Evolutionary conservation across 805 yeast species (phyloP).

Genomic region (Saccharomycopsis sp.): DNA sequence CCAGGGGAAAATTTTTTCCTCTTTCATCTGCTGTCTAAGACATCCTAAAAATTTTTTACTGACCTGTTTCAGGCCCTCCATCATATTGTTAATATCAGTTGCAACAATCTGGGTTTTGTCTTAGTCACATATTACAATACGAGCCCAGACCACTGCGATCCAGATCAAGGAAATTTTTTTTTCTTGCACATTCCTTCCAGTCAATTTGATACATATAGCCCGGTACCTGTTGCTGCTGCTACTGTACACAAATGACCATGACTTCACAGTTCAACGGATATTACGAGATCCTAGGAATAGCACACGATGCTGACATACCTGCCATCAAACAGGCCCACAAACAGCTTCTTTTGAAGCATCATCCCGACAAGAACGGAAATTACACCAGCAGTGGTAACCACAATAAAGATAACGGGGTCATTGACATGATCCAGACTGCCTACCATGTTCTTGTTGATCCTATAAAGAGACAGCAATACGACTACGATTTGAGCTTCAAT

Average conservation of each 20-base stretch:
- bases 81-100: background rate
- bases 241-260: conserved; percentile 8
- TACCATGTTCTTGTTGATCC: conserved; percentile 48
- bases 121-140: background rate
- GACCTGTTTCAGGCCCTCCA: background rate
- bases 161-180: conserved; percentile 1
- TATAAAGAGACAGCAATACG: conserved; percentile 42
- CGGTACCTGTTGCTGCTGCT: no score
- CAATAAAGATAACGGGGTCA: conserved; percentile 22
- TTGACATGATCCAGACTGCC: conserved; percentile 55
- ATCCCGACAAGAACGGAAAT: conserved; percentile 66
- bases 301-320: conserved; percentile 29
- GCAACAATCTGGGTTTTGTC: background rate
- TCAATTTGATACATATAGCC: conserved; percentile 14
- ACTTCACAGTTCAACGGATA: conserved; percentile 26
- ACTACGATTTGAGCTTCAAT: conserved; percentile 34
- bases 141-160: background rate
- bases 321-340: conserved; percentile 62
- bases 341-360: conserved; percentile 49
- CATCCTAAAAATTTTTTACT: background rate
- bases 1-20: background rate
- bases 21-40: background rate
- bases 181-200: background rate
- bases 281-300: conserved; percentile 55
- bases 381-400: background rate